Percentiles rank a stretch among this genome's conserved stretches.
phyloP scores from a whole-genome alignment of 2,329 filamentous ascomycete genomes.

The Drechmeria coniospora region DNA sequence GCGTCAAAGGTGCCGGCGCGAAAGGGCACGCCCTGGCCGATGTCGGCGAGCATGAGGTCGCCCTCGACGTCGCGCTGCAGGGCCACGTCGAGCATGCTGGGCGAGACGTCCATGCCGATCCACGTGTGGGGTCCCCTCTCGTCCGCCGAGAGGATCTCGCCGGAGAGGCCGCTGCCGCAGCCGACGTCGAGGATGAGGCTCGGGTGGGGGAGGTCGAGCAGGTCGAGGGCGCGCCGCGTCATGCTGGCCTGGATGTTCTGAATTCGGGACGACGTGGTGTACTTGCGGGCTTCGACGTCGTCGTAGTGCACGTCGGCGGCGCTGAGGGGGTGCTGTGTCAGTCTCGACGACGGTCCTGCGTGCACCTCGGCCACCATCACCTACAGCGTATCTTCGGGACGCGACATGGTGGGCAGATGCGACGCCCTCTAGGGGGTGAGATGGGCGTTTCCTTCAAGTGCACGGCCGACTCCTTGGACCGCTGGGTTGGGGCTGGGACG shows the following conservation, averaged over 20 bases:
- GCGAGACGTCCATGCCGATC: constrained; percentile 93
- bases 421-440: too few species aligned
- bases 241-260: constrained; percentile 89
- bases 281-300: constrained; percentile 89
- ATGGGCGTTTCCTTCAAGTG: too few species aligned
- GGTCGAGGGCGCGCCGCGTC: constrained; percentile 83
- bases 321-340: constrained; percentile 26
- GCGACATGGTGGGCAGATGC: constrained; percentile 55
- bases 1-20: constrained; percentile 86
- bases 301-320: constrained; percentile 96
- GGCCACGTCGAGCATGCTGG: constrained; percentile 93
- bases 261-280: constrained; percentile 91
- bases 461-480: too few species aligned
- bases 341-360: too few species aligned
- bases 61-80: constrained; percentile 85
- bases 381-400: constrained; percentile 88
- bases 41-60: constrained; percentile 85
- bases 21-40: constrained; percentile 91
- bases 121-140: constrained; percentile 81
- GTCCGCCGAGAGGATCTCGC: constrained; percentile 72
- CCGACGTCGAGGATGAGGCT: constrained; percentile 93
- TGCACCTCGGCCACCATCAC: too few species aligned
- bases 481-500: too few species aligned
- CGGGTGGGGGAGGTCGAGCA: constrained; percentile 65
- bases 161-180: constrained; percentile 85